Evolutionary conservation across 2,329 filamentous ascomycete species (phyloP), one percentile per base, ranked within the genome.

Genomic region (Harringtonia aguacate): DNA sequence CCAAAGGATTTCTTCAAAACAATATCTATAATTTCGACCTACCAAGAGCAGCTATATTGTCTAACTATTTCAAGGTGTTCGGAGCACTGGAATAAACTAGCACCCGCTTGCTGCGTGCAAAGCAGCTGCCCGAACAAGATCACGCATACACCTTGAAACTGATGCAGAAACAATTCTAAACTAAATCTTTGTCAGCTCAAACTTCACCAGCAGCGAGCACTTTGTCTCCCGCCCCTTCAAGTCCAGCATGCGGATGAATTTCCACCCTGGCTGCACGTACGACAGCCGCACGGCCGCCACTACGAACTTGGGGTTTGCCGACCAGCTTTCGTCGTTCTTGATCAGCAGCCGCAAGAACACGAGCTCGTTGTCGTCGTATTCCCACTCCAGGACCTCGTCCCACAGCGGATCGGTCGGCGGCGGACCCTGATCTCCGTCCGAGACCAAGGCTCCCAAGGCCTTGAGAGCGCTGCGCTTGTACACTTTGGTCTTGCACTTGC

Each of bases 311-410:
- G 79, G 77, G 50, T 84, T 84, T 36, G 62, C 63, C 0, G 75
- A 63, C 58, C 77, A 84, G 48, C 68, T 70, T 47, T 80, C 76
- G 47, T 84, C 79, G 50, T 73, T 79, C 66, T 84, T 84, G 60
- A 84, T 68, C 35, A 83, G 62, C 46, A 84, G 67, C 0, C 80
- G 66, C 51, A 84, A 50, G 52, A 84, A 84, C 0, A 72, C 70
- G 39, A 84, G 55, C 56, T 83, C 79, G 50, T 77, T 81, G 45
- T 82, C 79, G 7, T 80, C 74, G 52, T 75, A 84, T 48, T 79
- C 75, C 80, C 80, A 84, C 53, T 81, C 77, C 9, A 84, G 61
- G 14, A 63, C 65, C 57, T 84, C 77, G 50, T 83, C 70, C 79
- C 78, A 84, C 8, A 84, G 41, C 0, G 80, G 79, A 48, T 83